These are phyloP conservation scores for Incumbomyces delicatus DNA, from an alignment of 2,329 filamentous ascomycete genomes.

Conservation along the genomic window DNA sequence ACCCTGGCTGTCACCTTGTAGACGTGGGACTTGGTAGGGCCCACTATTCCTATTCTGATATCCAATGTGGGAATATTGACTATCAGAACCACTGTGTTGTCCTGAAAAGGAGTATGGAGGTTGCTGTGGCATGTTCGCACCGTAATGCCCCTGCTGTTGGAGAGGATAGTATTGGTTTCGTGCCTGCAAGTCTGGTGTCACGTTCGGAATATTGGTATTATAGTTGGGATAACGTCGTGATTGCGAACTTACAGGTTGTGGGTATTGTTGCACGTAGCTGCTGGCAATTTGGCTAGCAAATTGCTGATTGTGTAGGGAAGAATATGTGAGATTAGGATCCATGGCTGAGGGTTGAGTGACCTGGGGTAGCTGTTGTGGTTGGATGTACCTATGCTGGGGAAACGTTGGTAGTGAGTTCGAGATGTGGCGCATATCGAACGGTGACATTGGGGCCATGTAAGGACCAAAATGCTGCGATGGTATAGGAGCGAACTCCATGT, in stretches of 20 bases:
- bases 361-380: conserved; percentile 1
- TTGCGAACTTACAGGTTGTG: conserved; percentile 8
- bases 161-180: neutral
- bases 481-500: conserved; percentile 16
- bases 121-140: conserved; percentile 4
- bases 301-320: conserved; percentile 9
- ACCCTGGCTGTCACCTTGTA: conserved; percentile 11
- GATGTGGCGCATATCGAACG: conserved; percentile 22
- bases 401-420: conserved; percentile 21
- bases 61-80: neutral
- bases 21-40: conserved; percentile 14
- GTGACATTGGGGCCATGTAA: conserved; percentile 6
- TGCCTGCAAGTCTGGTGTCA: neutral
- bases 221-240: neutral
- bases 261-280: conserved; percentile 19
- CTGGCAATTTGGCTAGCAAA: conserved; percentile 20
- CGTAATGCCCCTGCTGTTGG: neutral
- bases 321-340: neutral
- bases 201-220: neutral
- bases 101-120: conserved; percentile 3
- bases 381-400: conserved; percentile 2
- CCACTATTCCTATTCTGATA: conserved; percentile 9
- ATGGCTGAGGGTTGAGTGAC: neutral
- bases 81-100: neutral
- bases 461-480: conserved; percentile 15